Conservation (phyloP, 306 rosid genomes). For the Hippophae tibetana region DNA sequence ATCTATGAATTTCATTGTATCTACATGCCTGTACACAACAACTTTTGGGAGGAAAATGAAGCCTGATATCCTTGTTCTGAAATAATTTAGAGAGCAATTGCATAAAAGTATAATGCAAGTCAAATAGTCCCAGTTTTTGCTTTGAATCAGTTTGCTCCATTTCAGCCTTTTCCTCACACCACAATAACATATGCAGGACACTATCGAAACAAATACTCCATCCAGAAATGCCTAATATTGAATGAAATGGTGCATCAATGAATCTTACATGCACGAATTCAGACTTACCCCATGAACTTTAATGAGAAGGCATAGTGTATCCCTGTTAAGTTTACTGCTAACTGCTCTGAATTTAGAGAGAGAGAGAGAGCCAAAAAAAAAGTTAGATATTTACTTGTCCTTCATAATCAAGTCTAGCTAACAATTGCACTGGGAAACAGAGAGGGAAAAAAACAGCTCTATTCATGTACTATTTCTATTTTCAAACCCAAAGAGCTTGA, state of each 20-base stretch:
- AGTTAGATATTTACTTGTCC: constrained; percentile 5
- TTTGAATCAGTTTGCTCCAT: background rate
- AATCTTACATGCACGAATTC: constrained; percentile 6
- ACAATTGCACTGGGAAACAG: constrained; percentile 8
- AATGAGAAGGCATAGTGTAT: constrained; percentile 72
- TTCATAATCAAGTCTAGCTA: background rate
- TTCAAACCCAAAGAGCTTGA: background rate
- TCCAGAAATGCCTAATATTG: background rate
- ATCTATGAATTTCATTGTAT: no score
- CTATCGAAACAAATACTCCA: background rate
- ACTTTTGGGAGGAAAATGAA: no score
- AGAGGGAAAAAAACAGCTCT: background rate
- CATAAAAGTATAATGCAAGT: no score
- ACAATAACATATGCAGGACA: background rate
- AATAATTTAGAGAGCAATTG: no score
- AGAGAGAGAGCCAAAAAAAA: constrained; percentile 7
- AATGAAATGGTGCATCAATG: background rate
- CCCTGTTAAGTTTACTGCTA: constrained; percentile 56
- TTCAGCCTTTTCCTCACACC: background rate
- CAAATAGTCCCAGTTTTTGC: background rate
- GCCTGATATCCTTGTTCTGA: no score
- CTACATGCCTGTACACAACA: no score
- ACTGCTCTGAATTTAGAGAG: constrained; percentile 52
- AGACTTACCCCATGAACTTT: constrained; percentile 66
- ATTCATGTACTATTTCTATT: background rate